phyloP scores from a whole-genome alignment of 2,329 filamentous ascomycete species.

The Hypoxylon sp. region DNA sequence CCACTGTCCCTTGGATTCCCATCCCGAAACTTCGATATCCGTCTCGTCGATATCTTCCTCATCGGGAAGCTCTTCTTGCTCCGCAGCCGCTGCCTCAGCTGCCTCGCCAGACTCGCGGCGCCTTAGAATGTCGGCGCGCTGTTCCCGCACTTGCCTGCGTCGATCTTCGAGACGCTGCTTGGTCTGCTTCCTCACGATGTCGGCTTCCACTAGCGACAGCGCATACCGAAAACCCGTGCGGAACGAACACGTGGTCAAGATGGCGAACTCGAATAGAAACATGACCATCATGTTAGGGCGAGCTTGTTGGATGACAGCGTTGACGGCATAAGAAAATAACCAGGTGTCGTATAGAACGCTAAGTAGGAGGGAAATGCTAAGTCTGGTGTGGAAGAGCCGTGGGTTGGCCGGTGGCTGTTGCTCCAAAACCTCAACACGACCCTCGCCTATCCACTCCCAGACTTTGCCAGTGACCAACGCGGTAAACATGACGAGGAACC shows the following conservation, averaged over 20 bases:
- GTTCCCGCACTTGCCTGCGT: slow-evolving; percentile 73
- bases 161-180: slow-evolving; percentile 74
- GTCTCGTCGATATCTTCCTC: slow-evolving; percentile 89
- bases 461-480: slow-evolving; percentile 92
- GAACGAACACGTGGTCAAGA: slow-evolving; percentile 81
- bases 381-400: slow-evolving; percentile 84
- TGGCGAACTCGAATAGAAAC: slow-evolving; percentile 98
- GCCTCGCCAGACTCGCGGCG: slow-evolving; percentile 60
- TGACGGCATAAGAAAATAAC: slow-evolving; percentile 84
- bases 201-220: slow-evolving; percentile 81
- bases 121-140: slow-evolving; percentile 64
- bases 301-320: slow-evolving; percentile 85
- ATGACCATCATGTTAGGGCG: slow-evolving; percentile 99
- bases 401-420: slow-evolving; percentile 94
- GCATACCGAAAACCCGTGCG: slow-evolving; percentile 84
- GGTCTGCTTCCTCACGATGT: slow-evolving; percentile 80
- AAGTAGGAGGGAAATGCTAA: slow-evolving; percentile 81
- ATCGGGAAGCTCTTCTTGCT: slow-evolving; percentile 65
- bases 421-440: slow-evolving; percentile 91
- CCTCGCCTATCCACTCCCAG: slow-evolving; percentile 98
- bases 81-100: slow-evolving; percentile 61
- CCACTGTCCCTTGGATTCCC: slow-evolving; percentile 96
- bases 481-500: slow-evolving; percentile 97
- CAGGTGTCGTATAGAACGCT: slow-evolving; percentile 83
- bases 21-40: slow-evolving; percentile 94